Conservation (phyloP, 345 rosid genomes). For the Physaria fendleri region DNA sequence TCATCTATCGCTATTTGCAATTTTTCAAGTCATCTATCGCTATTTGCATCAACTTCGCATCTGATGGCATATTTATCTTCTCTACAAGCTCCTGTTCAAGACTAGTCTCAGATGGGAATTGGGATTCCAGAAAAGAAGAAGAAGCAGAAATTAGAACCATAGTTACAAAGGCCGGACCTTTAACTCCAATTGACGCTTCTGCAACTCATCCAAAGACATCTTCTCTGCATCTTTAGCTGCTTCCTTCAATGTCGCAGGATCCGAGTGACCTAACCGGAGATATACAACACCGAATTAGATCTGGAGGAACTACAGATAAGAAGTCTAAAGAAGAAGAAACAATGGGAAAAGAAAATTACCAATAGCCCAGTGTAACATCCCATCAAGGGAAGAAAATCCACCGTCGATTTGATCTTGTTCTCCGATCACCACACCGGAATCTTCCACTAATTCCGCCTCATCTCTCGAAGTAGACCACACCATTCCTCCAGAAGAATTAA, state of each 20-base stretch:
- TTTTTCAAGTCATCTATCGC: conserved; percentile 75
- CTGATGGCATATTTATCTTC: conserved; percentile 78
- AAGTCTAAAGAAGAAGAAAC: neutral
- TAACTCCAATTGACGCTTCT: conserved; percentile 71
- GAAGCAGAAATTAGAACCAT: neutral
- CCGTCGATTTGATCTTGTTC: conserved; percentile 62
- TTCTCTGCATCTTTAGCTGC: conserved; percentile 60
- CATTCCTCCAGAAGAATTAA: conserved; percentile 40
- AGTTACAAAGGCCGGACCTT: conserved; percentile 40
- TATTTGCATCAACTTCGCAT: conserved; percentile 69
- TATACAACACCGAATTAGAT: neutral
- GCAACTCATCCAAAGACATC: conserved; percentile 52
- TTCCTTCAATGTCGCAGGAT: conserved; percentile 73
- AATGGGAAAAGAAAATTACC: conserved; percentile 32
- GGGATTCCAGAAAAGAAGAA: neutral
- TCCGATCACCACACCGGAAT: conserved; percentile 35
- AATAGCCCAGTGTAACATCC: conserved; percentile 96
- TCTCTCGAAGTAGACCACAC: conserved; percentile 66
- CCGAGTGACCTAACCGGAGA: conserved; percentile 64
- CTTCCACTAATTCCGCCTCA: conserved; percentile 49
- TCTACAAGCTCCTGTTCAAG: conserved; percentile 65
- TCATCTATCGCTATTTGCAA: conserved; percentile 71
- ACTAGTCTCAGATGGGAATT: neutral
- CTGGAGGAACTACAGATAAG: neutral
- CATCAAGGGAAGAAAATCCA: conserved; percentile 87